Percentiles rank a stretch among this genome's conserved stretches.
These are phyloP conservation scores for Boletus reticuloceps DNA, from an alignment of 768 basidiomycete species.

Conservation along the genomic window DNA sequence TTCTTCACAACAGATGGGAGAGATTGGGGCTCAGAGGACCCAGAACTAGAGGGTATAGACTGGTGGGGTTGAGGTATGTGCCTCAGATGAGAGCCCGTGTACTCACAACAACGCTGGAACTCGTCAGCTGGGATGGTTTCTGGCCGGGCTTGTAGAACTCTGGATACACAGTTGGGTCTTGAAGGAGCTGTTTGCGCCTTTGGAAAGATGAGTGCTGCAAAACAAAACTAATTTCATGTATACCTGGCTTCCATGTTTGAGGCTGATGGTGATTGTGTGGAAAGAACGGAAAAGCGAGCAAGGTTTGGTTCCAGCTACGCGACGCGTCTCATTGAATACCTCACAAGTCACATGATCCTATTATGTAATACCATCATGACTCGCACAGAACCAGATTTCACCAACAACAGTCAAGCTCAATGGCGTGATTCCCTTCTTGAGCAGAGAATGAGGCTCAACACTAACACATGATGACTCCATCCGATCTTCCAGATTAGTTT, in stretches of 20 bases:
- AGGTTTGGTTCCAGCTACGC: conserved; percentile 10
- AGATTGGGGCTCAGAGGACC: conserved; percentile 21
- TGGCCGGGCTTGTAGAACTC: conserved; percentile 27
- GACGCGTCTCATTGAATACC: conserved; percentile 18
- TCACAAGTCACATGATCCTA: conserved; percentile 15
- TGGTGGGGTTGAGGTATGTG: background rate
- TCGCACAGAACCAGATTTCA: too few species aligned
- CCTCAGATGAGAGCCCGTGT: background rate
- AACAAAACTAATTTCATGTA: background rate
- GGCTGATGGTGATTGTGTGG: background rate
- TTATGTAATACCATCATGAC: background rate
- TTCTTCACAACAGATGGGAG: conserved; percentile 4
- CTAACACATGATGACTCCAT: too few species aligned
- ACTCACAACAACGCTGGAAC: conserved; percentile 23
- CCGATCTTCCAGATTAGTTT: too few species aligned
- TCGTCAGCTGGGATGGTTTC: conserved; percentile 6
- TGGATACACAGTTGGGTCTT: conserved; percentile 27
- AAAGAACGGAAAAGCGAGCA: background rate
- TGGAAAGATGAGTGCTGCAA: background rate
- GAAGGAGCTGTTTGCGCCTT: conserved; percentile 28
- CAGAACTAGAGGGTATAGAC: conserved; percentile 27
- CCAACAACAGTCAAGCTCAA: too few species aligned
- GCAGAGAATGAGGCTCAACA: too few species aligned
- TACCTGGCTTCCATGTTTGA: conserved; percentile 29
- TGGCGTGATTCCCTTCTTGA: too few species aligned